A percentile compares a stretch with the other conserved stretches of the same genome.
Evolutionary conservation across 768 basidiomycete species (phyloP).

Genomic region (Aureoboletus auriporus): DNA sequence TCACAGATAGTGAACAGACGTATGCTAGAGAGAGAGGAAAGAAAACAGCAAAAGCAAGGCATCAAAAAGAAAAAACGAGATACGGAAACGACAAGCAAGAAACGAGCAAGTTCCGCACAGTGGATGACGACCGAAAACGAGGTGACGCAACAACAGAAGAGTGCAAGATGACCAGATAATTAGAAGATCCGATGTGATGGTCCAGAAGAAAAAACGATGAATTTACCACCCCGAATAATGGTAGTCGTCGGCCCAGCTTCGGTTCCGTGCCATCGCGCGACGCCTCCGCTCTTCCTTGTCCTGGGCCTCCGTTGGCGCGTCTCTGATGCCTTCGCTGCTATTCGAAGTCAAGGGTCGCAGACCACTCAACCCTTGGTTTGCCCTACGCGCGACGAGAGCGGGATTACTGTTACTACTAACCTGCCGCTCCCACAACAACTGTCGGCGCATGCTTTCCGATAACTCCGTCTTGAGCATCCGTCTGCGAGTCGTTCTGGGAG

Average conservation of each 20-base stretch:
- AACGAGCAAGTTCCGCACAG: conserved; percentile 19
- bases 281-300: conserved; percentile 40
- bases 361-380: conserved; percentile 26
- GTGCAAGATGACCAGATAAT: conserved; percentile 21
- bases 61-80: conserved; percentile 7
- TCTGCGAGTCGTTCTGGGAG: conserved; percentile 80
- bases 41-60: conserved; percentile 9
- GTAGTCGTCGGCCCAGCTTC: conserved; percentile 67
- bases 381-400: conserved; percentile 31
- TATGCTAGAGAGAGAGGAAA: conserved; percentile 12
- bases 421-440: conserved; percentile 78
- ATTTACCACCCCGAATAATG: conserved; percentile 62
- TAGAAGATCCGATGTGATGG: conserved; percentile 18
- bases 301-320: conserved; percentile 19
- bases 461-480: conserved; percentile 83
- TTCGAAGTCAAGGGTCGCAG: conserved; percentile 34
- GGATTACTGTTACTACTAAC: conserved; percentile 50
- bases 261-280: conserved; percentile 53
- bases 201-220: conserved; percentile 2
- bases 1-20: conserved; percentile 4
- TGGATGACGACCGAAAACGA: conserved; percentile 13
- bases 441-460: conserved; percentile 77
- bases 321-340: conserved; percentile 16
- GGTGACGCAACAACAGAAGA: conserved; percentile 16
- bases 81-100: conserved; percentile 15